Evolutionary conservation across 441 rosid species (phyloP), one percentile per base, ranked within the genome.

Genomic region (Bruguiera hainesii): DNA sequence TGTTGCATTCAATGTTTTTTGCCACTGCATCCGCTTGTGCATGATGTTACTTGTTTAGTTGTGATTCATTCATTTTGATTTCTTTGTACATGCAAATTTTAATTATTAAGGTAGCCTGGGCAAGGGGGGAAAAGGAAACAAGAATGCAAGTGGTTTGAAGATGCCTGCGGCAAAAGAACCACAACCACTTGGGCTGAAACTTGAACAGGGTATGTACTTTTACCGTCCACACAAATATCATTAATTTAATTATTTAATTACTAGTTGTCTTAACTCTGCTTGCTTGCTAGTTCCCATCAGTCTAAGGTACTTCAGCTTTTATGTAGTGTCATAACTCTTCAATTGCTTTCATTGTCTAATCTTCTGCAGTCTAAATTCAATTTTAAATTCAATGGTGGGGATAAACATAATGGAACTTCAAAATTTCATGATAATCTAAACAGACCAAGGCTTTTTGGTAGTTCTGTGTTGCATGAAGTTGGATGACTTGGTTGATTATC

Each of bases 71-170:
- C 48, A 60, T 60, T 5, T 20, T 60, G 26, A n/a, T 37, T 71
- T 42, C 49, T 65, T 42, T 39, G 53, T 37, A 18, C 46, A 62
- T 46, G 53, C 35, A 56, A 64, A 66, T 68, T 63, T 62, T 60
- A 26, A 20, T 19, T 26, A 63, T 71, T 23, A 37, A 79, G 88
- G 80, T 72, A 74, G 60, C 58, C 73, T 66, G 66, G 74, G 66
- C 70, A 82, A 80, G 74, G 93, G 84, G 51, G 89, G 86, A 52
- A 80, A 79, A 78, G 97, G 86, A 49, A 86, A 80, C 67, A 86
- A 80, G 67, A 55, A 42, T 6, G 75, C 70, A 31, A 80, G 71
- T 65, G 75, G 71, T 61, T 84, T 66, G 30, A 86, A 83, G 70
- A 71, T 56, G 71, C 49, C 80, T 35, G 68, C 57, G 59, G 51